Evolutionary conservation across 108 stramenopile genomes (phyloP), one percentile per base, ranked within the genome.

Genomic region (Heterococcus sp.): DNA sequence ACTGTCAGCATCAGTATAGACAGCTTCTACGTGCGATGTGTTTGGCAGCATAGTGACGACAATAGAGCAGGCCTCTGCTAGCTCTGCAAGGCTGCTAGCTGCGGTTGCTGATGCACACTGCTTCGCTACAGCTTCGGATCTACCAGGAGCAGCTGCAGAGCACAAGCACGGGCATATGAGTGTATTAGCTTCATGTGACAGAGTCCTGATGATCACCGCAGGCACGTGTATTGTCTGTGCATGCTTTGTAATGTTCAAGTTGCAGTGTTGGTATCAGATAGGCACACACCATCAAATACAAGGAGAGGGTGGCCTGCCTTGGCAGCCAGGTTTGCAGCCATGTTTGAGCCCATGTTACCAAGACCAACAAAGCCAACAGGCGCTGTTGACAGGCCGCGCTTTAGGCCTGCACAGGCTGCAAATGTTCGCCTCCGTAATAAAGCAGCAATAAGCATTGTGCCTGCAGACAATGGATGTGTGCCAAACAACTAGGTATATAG

Each of bases 291-390:
- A 29, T 81, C 79, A 46, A 65, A 37, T 3, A 76, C 29, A 31
- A 80, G 0, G 3, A 74, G 38, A 32, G 34, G 34, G 37, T 35
- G 66, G 5, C 64, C 78, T 4, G 38, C 34, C 68, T 30, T 78
- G 21, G 94, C n/a, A n/a, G n/a, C 38, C 76, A 91, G 77, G 85
- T 94, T 96, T 27, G 74, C 58, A 3, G 90, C 91, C 95, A 96
- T 96, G 58, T 84, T 89, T 29, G 85, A 84, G 1, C 74, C 95
- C 95, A 96, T 96, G 74, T 95, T 94, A 1, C 95, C 95, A 34
- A 96, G 87, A 36, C 95, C 95, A 35, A 96, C 78, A 74, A 96
- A 93, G 11, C 92, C 94, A 32, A 96, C 68, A 2, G 8, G 68
- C n/a, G 65, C 66, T 11, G 29, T 4, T 2, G 4, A 0, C 78